Percentiles rank a stretch among this genome's conserved stretches.
phyloP scores from a whole-genome alignment of 2,329 filamentous ascomycete species.

The Stagonosporopsis cucurbitacearum region DNA sequence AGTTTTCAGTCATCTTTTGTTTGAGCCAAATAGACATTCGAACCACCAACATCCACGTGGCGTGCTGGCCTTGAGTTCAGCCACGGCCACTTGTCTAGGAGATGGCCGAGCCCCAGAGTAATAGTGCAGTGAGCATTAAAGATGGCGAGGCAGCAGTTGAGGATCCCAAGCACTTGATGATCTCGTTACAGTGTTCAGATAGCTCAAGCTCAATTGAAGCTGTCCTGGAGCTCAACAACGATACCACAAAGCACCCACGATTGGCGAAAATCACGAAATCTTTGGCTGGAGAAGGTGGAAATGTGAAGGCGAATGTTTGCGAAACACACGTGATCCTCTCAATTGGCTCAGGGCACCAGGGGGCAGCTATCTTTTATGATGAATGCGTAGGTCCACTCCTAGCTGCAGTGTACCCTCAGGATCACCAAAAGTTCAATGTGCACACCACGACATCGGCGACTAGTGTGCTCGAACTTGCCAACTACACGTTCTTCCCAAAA shows the following conservation, averaged over 20 bases:
- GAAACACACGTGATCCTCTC: conserved; percentile 55
- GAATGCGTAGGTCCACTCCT: conserved; percentile 52
- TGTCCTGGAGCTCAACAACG: conserved; percentile 21
- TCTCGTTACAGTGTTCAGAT: conserved; percentile 14
- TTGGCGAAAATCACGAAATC: conserved; percentile 30
- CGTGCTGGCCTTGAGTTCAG: neutral
- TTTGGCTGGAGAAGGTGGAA: neutral
- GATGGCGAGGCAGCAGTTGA: neutral
- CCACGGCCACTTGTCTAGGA: neutral
- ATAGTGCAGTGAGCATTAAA: neutral
- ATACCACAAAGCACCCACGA: conserved; percentile 23
- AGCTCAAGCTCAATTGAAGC: conserved; percentile 13
- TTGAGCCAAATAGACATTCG: neutral
- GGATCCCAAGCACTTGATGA: conserved; percentile 9
- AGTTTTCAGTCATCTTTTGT: neutral
- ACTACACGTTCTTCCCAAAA: conserved; percentile 53
- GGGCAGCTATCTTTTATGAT: conserved; percentile 50
- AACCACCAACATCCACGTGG: neutral
- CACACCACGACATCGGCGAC: conserved; percentile 68
- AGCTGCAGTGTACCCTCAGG: conserved; percentile 47
- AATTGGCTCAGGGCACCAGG: conserved; percentile 52
- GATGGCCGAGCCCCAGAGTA: conserved; percentile 14
- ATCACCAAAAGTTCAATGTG: conserved; percentile 55
- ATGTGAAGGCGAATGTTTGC: conserved; percentile 11
- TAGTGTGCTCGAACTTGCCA: conserved; percentile 70